These are phyloP conservation scores for Kwoniella sp. DNA, from an alignment of 768 basidiomycete genomes.

Conservation along the genomic window DNA sequence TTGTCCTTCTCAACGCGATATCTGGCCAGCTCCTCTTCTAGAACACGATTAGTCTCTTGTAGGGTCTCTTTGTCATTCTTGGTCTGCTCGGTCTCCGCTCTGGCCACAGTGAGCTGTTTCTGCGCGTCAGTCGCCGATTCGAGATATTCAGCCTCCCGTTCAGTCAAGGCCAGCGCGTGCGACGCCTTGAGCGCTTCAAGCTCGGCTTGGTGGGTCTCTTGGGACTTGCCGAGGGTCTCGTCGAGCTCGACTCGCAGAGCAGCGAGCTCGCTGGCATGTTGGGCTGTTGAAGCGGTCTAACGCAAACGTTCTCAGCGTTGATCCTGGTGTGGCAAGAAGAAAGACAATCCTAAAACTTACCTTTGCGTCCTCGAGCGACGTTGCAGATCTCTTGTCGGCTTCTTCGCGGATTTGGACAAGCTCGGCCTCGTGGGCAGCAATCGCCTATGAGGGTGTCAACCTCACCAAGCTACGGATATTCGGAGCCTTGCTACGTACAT, in stretches of 20 bases:
- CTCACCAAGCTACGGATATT: no score
- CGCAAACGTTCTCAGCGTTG: neutral
- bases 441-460: no score
- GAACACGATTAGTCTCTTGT: conserved; percentile 1
- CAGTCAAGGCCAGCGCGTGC: conserved; percentile 21
- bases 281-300: conserved; percentile 13
- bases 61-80: neutral
- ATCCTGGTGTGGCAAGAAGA: no score
- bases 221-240: conserved; percentile 19
- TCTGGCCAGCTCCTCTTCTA: conserved; percentile 10
- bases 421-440: conserved; percentile 8
- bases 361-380: conserved; percentile 18
- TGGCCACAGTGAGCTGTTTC: neutral
- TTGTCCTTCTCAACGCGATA: conserved; percentile 8
- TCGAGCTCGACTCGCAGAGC: conserved; percentile 22
- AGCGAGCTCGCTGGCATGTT: conserved; percentile 27
- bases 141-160: conserved; percentile 12
- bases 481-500: no score
- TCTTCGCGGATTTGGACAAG: conserved; percentile 3
- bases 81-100: neutral
- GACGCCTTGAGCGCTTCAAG: conserved; percentile 17
- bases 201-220: conserved; percentile 25
- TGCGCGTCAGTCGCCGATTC: neutral
- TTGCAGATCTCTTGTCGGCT: conserved; percentile 6
- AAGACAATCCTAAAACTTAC: no score